Conservation (phyloP, 2,329 filamentous ascomycete genomes). For the Colletotrichum orbiculare region DNA sequence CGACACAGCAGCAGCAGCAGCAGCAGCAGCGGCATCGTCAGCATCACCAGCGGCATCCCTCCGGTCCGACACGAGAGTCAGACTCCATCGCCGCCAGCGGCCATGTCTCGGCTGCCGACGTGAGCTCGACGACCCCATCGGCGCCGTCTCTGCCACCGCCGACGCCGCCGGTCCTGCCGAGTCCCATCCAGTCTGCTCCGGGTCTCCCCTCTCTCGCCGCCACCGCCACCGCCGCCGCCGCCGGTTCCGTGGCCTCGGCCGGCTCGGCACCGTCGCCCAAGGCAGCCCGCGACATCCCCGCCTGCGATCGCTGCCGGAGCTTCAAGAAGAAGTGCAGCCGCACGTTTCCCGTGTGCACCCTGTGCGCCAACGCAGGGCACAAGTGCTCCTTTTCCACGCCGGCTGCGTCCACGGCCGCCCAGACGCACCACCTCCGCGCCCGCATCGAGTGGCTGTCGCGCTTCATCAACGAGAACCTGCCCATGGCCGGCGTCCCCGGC, state of each 20-base stretch:
- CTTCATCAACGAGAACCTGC: conserved; percentile 48
- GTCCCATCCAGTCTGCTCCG: conserved; percentile 1
- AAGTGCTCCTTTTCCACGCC: conserved; percentile 50
- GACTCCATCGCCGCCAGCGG: not conserved
- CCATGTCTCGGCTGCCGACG: too few relatives aligned
- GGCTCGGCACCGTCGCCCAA: conserved; percentile 40
- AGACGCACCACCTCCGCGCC: conserved; percentile 51
- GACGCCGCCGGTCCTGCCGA: conserved; percentile 13
- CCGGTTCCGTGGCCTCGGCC: conserved; percentile 39
- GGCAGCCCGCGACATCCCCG: conserved; percentile 41
- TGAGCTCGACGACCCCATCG: too few relatives aligned
- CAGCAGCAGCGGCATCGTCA: not conserved
- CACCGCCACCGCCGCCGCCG: conserved; percentile 41
- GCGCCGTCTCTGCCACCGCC: conserved; percentile 3
- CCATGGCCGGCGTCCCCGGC: conserved; percentile 41
- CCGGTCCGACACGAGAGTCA: too few relatives aligned
- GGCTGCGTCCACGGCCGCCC: conserved; percentile 44
- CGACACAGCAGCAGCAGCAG: not conserved
- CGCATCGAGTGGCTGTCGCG: conserved; percentile 53
- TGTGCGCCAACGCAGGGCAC: conserved; percentile 52
- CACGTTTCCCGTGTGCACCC: conserved; percentile 52
- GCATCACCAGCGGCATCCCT: not conserved
- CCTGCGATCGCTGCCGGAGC: conserved; percentile 56
- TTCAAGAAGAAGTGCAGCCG: conserved; percentile 60
- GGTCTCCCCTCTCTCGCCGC: not conserved